Evolutionary conservation across 2,329 filamentous ascomycete species (phyloP).

Genomic region (Gnomoniopsis smithogilvyi): DNA sequence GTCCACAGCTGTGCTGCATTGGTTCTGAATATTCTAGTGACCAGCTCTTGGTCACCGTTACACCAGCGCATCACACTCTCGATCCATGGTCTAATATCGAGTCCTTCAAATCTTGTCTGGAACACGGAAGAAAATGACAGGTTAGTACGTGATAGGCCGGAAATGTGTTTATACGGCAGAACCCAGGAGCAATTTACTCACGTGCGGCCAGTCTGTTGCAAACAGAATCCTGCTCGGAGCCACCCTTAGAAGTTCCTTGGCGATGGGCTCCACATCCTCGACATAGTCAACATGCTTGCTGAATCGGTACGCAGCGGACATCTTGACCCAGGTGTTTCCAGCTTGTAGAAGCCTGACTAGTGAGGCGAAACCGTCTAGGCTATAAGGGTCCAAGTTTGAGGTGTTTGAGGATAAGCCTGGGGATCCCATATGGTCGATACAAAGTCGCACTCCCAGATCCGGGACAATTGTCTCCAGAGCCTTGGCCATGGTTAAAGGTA

Average conservation of each 20-base stretch:
- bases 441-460: constrained; percentile 23
- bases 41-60: constrained; percentile 37
- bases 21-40: constrained; percentile 48
- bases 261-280: constrained; percentile 20
- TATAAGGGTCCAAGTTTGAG: constrained; percentile 10
- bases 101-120: constrained; percentile 51
- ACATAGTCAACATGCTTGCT: constrained; percentile 20
- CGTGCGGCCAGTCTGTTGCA: constrained; percentile 25
- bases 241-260: constrained; percentile 17
- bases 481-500: constrained; percentile 23
- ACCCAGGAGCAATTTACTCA: constrained; percentile 11
- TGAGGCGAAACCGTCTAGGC: constrained; percentile 13
- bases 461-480: constrained; percentile 23
- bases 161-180: not conserved
- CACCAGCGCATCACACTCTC: constrained; percentile 53
- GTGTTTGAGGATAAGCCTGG: constrained; percentile 15
- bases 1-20: constrained; percentile 53
- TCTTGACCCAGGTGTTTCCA: constrained; percentile 23
- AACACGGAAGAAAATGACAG: not conserved
- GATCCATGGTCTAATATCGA: constrained; percentile 54
- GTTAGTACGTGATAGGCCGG: not conserved
- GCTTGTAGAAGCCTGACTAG: constrained; percentile 13
- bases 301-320: constrained; percentile 27
- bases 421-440: constrained; percentile 26
- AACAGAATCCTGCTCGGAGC: constrained; percentile 20